Evolutionary conservation across 768 basidiomycete genomes (phyloP), one percentile per base, ranked within the genome.

Genomic region (Leucosporidium creatinivorum): DNA sequence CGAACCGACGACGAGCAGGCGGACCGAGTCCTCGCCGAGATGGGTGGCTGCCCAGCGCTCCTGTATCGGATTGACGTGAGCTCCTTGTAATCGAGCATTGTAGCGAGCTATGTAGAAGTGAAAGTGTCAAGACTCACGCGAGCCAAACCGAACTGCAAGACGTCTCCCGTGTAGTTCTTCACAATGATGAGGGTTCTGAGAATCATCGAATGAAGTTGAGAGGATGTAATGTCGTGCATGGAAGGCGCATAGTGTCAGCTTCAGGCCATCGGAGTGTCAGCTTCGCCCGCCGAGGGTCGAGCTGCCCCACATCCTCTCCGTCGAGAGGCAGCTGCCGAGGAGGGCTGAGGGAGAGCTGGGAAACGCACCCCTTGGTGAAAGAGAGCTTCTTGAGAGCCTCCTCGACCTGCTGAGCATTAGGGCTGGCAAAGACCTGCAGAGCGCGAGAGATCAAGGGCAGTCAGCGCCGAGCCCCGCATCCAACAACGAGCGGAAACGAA

Each of bases 371-470:
- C 67, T 67, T 65, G 0, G 36, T 51, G 1, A 18, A 5, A 0
- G 36, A 31, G 25, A 70, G 62, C 51, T 47, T 56, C 26, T 91
- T 86, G 69, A 96, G 87, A 7, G 84, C 91, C 28, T 87, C 83
- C 59, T 85, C 82, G 60, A 97, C 88, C 78, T 96, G 93, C 61
- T 83, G 83, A 6, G 91, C 84, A 73, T 87, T 93, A 1, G 93
- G 93, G 23, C 89, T 90, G 3, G 93, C 92, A 76, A 96, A 97
- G 49, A 96, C 81, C 55, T 57, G 50, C 50, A 51, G 23, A 26
- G 25, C 8, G 39, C 8, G 39, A 44, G 39, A 7, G 15, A 44
- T 44, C 39, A 33, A 33, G n/a, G n/a, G n/a, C 33, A 10, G 5
- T 33, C 10, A 44, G 13, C 39, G 39, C 39, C 39, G 39, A 44